Evolutionary conservation across 805 yeast genomes (phyloP).

Genomic region (Komagataella populi): DNA sequence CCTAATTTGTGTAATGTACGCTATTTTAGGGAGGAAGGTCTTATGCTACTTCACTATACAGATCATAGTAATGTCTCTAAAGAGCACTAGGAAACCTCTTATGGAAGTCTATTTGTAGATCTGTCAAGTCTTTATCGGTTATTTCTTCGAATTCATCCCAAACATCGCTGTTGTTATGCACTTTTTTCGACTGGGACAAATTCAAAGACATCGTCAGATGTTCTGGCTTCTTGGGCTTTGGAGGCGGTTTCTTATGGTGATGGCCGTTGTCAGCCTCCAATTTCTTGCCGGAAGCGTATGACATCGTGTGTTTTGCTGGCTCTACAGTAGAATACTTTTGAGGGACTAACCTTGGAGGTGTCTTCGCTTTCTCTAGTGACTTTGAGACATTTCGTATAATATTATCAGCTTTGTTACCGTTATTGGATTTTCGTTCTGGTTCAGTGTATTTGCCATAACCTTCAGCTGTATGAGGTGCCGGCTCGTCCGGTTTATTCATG

Average conservation of each 20-base stretch:
- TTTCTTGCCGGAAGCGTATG: conserved; percentile 2
- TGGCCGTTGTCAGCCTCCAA: conserved; percentile 4
- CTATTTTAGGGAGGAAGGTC: neutral
- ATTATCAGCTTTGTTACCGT: conserved; percentile 5
- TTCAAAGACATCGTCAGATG: conserved; percentile 16
- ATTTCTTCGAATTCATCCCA: neutral
- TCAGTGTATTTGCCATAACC: conserved; percentile 77
- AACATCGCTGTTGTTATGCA: neutral
- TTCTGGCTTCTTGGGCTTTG: conserved; percentile 53
- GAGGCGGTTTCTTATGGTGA: conserved; percentile 29
- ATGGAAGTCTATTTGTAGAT: conserved; percentile 41
- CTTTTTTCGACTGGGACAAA: neutral
- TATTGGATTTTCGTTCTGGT: conserved; percentile 7
- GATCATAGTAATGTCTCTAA: conserved; percentile 7
- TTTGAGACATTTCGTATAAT: conserved; percentile 8
- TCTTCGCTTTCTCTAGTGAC: conserved; percentile 8
- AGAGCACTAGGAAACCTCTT: conserved; percentile 50
- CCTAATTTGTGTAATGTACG: neutral
- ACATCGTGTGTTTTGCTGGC: neutral
- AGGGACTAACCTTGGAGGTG: conserved; percentile 7
- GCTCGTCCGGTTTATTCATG: conserved; percentile 27
- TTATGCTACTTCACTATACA: neutral
- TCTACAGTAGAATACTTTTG: conserved; percentile 4
- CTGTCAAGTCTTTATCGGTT: conserved; percentile 31
- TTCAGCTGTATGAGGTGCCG: conserved; percentile 46